phyloP scores from a whole-genome alignment of 2,329 filamentous ascomycete genomes.

The Zasmidium cellare region DNA sequence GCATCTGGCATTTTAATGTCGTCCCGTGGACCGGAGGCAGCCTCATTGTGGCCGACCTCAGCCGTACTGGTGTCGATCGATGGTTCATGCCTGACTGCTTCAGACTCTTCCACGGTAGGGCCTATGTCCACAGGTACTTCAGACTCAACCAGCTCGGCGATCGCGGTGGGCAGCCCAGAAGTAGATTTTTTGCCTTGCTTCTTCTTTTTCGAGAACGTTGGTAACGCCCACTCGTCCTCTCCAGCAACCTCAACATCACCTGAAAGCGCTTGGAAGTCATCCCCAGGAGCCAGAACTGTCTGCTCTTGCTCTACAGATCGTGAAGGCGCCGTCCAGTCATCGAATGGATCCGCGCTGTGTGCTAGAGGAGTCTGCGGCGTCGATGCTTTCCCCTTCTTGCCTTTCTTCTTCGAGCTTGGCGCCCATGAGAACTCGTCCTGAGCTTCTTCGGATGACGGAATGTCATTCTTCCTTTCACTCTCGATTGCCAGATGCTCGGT shows the following conservation, averaged over 20 bases:
- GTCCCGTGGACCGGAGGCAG: not conserved
- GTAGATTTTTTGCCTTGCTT: conserved; percentile 32
- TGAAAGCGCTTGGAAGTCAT: not conserved
- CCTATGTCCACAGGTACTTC: not conserved
- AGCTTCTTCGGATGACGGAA: not conserved
- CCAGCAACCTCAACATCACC: not conserved
- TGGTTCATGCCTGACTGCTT: not conserved
- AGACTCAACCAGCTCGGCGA: not conserved
- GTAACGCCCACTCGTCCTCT: conserved; percentile 14
- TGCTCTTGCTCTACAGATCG: too few relatives aligned
- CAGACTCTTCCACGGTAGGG: not conserved
- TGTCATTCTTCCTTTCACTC: not conserved
- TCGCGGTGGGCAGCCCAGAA: not conserved
- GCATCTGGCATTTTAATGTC: not conserved
- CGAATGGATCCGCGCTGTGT: not conserved
- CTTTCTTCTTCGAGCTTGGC: conserved; percentile 24
- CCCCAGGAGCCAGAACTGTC: not conserved
- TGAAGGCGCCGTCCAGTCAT: too few relatives aligned
- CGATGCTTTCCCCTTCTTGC: conserved; percentile 20
- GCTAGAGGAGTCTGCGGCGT: not conserved
- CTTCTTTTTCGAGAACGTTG: conserved; percentile 25
- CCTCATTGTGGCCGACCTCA: not conserved
- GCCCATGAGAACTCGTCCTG: conserved; percentile 9
- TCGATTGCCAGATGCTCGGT: not conserved
- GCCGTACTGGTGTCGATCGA: not conserved